A percentile compares a stretch with the other conserved stretches of the same genome.
phyloP scores from a whole-genome alignment of 2,329 filamentous ascomycete species.

The Xylariaceae sp. region DNA sequence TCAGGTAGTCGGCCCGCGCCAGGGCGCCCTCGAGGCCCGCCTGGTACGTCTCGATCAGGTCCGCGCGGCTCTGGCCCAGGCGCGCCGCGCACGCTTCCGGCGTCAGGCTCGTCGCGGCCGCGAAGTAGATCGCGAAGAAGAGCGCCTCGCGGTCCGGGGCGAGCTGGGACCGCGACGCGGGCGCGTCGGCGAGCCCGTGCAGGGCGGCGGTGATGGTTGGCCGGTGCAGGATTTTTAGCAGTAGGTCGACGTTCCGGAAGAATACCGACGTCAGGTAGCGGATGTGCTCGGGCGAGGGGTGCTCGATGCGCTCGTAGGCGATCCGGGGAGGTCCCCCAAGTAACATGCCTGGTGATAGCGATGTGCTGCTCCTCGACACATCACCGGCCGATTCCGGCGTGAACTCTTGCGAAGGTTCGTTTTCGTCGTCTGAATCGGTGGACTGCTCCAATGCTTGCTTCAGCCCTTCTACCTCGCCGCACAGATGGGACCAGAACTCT shows the following conservation, averaged over 20 bases:
- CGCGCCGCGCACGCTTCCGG: slow-evolving; percentile 36
- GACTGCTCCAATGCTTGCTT: slow-evolving; percentile 47
- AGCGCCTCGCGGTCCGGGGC: slow-evolving; percentile 40
- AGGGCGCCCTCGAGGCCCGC: slow-evolving; percentile 43
- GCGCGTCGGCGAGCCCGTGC: slow-evolving; percentile 38
- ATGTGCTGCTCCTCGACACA: slow-evolving; percentile 6
- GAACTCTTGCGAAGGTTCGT: slow-evolving; percentile 32
- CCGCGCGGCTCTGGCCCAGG: slow-evolving; percentile 40
- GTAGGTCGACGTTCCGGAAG: slow-evolving; percentile 46
- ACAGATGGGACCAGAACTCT: slow-evolving; percentile 49
- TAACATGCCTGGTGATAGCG: slow-evolving; percentile 23
- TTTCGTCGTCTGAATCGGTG: slow-evolving; percentile 42
- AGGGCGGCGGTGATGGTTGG: slow-evolving; percentile 41
- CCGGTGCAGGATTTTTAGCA: slow-evolving; percentile 49
- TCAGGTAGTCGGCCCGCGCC: slow-evolving; percentile 48
- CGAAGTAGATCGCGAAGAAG: slow-evolving; percentile 49
- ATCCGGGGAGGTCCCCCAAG: slow-evolving; percentile 33
- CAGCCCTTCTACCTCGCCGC: slow-evolving; percentile 48
- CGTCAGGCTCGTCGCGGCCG: slow-evolving; percentile 40
- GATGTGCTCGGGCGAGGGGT: slow-evolving; percentile 44
- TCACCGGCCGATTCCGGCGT: slow-evolving; percentile 26
- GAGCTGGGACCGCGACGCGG: slow-evolving; percentile 18
- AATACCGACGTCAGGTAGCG: slow-evolving; percentile 41
- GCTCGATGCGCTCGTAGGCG: slow-evolving; percentile 20
- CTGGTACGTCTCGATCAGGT: slow-evolving; percentile 38